Evolutionary conservation across 208 protist genomes (phyloP), one percentile per base, ranked within the genome.

Genomic region (Porcisia hertigi): DNA sequence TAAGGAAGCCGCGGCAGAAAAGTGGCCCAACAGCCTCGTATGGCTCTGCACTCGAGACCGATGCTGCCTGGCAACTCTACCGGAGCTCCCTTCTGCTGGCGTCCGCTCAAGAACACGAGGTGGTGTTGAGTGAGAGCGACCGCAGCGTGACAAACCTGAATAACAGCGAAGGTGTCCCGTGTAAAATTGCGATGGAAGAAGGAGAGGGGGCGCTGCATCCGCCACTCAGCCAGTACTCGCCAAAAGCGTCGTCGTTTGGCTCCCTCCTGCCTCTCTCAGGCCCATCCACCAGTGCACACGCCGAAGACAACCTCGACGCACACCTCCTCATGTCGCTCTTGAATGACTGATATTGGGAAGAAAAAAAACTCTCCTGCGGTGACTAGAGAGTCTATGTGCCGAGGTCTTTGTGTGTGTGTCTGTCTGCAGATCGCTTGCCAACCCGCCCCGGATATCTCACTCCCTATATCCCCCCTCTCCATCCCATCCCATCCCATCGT

Each of bases 301-400:
- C 64, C 25, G 79, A 78, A 20, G 73, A 76, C 20, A 69, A 57
- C 45, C 66, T 83, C 58, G 79, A 84, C 23, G 80, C 74, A 1
- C 34, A 49, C 45, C 66, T 84, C 45, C 80, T 84, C 58, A 80
- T 80, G 80, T 69, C 60, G 0, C 57, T 84, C 39, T 20, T 84
- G 47, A 71, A 66, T 47, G 66, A 65, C 62, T 71, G 47, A 71
- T 12, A 30, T 36, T 53, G 47, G 36, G 18, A 67, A 18, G 36
- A 16, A 25, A 23, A 20, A 25, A 23, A 20, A 52, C 60, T 65
- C 60, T 20, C 36, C 12, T 65, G 60, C 14, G 12, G 16, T 1
- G 25, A n/a, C 18, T 23, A 23, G 30, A 23, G 36, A 43, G 36
- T 5, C 18, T 20, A 9, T 16, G 60, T 14, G 60, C 34, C 0